These are phyloP conservation scores for Fusarium pseudonygamai DNA, from an alignment of 2,329 filamentous ascomycete genomes.

Conservation along the genomic window DNA sequence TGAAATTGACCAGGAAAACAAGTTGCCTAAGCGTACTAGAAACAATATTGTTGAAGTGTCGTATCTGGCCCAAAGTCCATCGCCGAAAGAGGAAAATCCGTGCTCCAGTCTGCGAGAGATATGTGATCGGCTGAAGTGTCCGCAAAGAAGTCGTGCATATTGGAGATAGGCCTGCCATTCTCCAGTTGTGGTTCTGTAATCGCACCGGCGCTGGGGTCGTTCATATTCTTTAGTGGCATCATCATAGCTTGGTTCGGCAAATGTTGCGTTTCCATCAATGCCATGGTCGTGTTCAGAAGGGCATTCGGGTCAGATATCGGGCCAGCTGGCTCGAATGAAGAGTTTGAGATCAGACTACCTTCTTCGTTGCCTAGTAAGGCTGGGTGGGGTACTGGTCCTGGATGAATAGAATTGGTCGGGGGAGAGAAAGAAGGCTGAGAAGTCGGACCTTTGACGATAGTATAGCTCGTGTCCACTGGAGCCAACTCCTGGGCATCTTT, in stretches of 20 bases:
- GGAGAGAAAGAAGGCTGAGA: neutral
- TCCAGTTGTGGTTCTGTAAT: neutral
- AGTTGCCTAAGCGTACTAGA: neutral
- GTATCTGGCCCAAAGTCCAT: neutral
- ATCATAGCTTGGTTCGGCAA: neutral
- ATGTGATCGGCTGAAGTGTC: neutral
- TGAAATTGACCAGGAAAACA: neutral
- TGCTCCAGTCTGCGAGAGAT: neutral
- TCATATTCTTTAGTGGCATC: neutral
- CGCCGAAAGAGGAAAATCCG: neutral
- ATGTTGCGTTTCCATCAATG: neutral
- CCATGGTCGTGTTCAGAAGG: neutral
- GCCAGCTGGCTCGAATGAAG: neutral
- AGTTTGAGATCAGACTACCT: neutral
- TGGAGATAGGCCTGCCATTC: neutral
- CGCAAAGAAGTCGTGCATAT: neutral
- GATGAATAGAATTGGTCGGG: neutral
- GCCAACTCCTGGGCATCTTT: neutral
- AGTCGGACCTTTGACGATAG: neutral
- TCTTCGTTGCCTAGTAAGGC: neutral
- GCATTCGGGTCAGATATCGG: neutral
- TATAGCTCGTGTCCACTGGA: neutral
- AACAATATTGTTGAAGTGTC: neutral
- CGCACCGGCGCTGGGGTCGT: accelerated
- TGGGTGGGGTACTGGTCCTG: neutral